Evolutionary conservation across 2,329 filamentous ascomycete species (phyloP).

Genomic region (Cladophialophora exuberans): DNA sequence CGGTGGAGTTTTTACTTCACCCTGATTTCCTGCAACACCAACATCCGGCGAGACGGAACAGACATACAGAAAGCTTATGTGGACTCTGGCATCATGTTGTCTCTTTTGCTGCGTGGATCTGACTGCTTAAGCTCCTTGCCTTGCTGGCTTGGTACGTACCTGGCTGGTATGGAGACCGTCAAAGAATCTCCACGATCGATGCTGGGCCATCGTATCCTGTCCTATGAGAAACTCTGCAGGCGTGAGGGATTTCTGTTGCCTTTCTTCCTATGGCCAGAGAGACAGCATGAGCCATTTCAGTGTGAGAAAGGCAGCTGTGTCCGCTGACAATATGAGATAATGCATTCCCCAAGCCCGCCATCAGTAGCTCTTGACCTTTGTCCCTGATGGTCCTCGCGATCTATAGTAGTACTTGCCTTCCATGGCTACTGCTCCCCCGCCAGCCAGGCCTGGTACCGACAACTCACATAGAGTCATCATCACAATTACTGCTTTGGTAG

Average conservation of each 20-base stretch:
- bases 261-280: too few relatives aligned
- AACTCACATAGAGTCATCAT: constrained; percentile 5
- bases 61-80: constrained; percentile 6
- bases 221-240: too few relatives aligned
- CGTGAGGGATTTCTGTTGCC: too few relatives aligned
- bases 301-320: too few relatives aligned
- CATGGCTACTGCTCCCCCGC: constrained; percentile 12
- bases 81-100: neutral
- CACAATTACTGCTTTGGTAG: constrained; percentile 8
- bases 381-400: neutral
- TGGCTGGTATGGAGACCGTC: too few relatives aligned
- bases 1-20: constrained; percentile 4
- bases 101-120: neutral
- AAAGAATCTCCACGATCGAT: too few relatives aligned
- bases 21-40: neutral
- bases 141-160: too few relatives aligned
- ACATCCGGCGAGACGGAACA: constrained; percentile 11
- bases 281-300: constrained; percentile 12
- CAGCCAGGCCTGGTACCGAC: neutral
- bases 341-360: too few relatives aligned
- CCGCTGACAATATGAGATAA: too few relatives aligned
- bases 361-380: neutral
- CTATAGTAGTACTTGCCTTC: too few relatives aligned
- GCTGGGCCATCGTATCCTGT: too few relatives aligned
- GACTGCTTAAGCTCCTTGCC: too few relatives aligned